Evolutionary conservation across 2,329 filamentous ascomycete genomes (phyloP), one percentile per base, ranked within the genome.

Genomic region (Alternaria rosae): DNA sequence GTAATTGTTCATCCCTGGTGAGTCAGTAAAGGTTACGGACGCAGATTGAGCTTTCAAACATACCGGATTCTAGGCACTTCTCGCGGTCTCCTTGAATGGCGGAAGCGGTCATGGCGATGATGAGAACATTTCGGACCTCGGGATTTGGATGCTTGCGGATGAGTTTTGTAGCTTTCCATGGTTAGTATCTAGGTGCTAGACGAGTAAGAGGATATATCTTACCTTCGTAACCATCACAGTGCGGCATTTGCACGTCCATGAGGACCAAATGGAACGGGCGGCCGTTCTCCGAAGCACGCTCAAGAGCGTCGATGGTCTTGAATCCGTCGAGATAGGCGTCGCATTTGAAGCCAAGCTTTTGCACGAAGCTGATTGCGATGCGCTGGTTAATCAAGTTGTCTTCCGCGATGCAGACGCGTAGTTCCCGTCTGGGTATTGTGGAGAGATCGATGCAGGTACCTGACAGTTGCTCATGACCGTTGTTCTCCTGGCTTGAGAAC

Each of bases 1-100:
- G 73, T 97, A 98, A 74, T 97, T 95, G 78, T 97, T 97, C 94
- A 98, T 98, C 1, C 94, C 94, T 1, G 93, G 92, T 52, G 97
- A 23, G 17, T 59, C 6, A 59, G 51, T 25, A n/a, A 1, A 10
- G 17, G 23, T 47, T 6, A 17, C 25, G 13, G 6, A 20, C 10
- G 9, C 15, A 13, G n/a, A 26, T 0, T 0, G 5, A 25, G 23
- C 35, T 38, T 10, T 11, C 28, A 10, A 56, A 23, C 43, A 38
- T 50, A 44, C 25, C 25, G 5, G 25, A 44, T 30, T 54, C 45
- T 20, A 48, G 17, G 32, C 58, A 62, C 25, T 97, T 97, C 77
- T 98, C 94, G 50, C 94, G 86, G 76, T 98, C 94, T 17, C 94
- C 94, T 76, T 95, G 92, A 64, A 98, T 98, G 4, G 94, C 94